Conservation (phyloP, 1,139 yeast species). For the Geotrichum candidum region DNA sequence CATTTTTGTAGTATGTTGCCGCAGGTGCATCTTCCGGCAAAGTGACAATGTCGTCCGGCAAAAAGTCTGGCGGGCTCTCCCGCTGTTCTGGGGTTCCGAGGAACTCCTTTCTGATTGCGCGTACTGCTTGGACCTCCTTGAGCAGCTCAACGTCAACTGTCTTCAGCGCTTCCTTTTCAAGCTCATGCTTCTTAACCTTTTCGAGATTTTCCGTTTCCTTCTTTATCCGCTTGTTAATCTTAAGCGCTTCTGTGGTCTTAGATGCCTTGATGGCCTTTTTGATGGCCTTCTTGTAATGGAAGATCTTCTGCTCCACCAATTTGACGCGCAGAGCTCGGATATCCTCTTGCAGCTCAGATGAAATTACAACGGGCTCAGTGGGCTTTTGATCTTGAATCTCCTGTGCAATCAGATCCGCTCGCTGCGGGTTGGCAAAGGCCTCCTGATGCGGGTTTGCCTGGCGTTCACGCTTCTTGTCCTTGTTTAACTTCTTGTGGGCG, state of each 20-base stretch:
- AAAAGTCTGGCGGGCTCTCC: slow-evolving; percentile 21
- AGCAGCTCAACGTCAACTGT: slow-evolving; percentile 23
- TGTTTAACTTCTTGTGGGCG: slow-evolving; percentile 19
- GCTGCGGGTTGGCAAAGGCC: slow-evolving; percentile 15
- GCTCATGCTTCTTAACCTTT: slow-evolving; percentile 20
- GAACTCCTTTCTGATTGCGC: slow-evolving; percentile 25
- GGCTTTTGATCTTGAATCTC: slow-evolving; percentile 17
- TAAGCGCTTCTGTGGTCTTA: slow-evolving; percentile 31
- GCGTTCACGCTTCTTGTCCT: slow-evolving; percentile 13
- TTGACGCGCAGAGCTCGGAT: slow-evolving; percentile 28
- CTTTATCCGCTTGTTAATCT: slow-evolving; percentile 31
- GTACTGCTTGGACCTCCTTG: slow-evolving; percentile 25
- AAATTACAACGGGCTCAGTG: slow-evolving; percentile 7
- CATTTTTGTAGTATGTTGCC: slow-evolving; percentile 4
- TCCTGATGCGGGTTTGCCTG: slow-evolving; percentile 16
- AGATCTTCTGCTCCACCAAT: slow-evolving; percentile 33
- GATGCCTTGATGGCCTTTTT: slow-evolving; percentile 33
- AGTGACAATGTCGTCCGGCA: slow-evolving; percentile 15
- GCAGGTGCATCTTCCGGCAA: slow-evolving; percentile 7
- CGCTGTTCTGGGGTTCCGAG: slow-evolving; percentile 17
- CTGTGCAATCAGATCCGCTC: slow-evolving; percentile 15
- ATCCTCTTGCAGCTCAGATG: slow-evolving; percentile 18
- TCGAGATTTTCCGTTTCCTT: slow-evolving; percentile 20
- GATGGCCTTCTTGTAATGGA: slow-evolving; percentile 29
- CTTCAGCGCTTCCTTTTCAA: slow-evolving; percentile 28